Conservation (phyloP, 2,329 filamentous ascomycete genomes). For the Beauveria pseudobassiana region DNA sequence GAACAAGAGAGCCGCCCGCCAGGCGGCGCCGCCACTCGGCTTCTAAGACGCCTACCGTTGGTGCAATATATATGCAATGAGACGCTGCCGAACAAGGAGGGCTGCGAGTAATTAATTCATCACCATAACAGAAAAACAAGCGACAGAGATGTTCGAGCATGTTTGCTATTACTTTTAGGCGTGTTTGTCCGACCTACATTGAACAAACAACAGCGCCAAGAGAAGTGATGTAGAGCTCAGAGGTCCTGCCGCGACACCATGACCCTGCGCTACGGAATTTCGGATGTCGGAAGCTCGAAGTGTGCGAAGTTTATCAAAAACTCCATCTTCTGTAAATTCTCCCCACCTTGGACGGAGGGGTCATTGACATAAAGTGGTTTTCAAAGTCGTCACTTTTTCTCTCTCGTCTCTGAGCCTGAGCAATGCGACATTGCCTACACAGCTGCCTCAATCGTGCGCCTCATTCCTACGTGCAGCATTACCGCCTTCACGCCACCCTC, state of each 20-base stretch:
- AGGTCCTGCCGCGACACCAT: no score
- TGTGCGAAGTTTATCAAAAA: background rate
- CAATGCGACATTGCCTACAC: background rate
- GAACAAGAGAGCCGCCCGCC: background rate
- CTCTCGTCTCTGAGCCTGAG: background rate
- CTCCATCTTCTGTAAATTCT: background rate
- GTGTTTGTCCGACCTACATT: no score
- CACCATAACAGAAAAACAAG: no score
- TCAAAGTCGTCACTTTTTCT: background rate
- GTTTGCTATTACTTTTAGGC: no score
- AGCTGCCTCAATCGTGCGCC: background rate
- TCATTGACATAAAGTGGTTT: constrained; percentile 11
- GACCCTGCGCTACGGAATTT: background rate
- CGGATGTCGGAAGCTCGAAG: constrained; percentile 9
- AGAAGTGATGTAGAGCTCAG: no score
- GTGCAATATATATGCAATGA: background rate
- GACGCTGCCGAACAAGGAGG: background rate
- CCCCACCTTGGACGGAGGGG: constrained; percentile 20
- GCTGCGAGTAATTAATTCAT: no score
- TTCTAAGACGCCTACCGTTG: no score
- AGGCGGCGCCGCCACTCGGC: no score
- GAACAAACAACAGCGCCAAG: no score
- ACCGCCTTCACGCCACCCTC: background rate
- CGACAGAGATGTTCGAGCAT: no score
- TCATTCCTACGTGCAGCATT: background rate